Percentiles rank a stretch among this genome's conserved stretches.
Conservation (phyloP, 1,284 basidiomycete species). For the Testicularia cyperi region DNA sequence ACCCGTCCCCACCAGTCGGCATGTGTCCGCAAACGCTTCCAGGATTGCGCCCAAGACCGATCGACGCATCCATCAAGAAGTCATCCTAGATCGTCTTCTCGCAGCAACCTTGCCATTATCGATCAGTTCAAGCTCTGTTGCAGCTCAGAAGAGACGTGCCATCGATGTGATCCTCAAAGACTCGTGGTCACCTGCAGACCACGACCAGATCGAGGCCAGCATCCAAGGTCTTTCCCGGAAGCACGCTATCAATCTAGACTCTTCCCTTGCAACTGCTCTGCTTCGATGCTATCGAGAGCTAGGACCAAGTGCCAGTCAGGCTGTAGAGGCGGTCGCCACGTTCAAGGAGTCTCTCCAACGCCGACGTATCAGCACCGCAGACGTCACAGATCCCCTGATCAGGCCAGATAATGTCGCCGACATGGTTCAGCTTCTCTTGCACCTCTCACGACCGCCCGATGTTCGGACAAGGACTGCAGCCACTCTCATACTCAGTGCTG, state of each 20-base stretch:
- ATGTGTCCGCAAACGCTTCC: too few relatives aligned
- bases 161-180: slow-evolving; percentile 13
- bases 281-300: slow-evolving; percentile 20
- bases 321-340: slow-evolving; percentile 8
- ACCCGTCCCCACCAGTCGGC: too few relatives aligned
- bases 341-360: slow-evolving; percentile 9
- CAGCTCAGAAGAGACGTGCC: slow-evolving; percentile 14
- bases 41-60: slow-evolving; percentile 29
- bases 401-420: slow-evolving; percentile 33
- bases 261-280: slow-evolving; percentile 21
- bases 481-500: slow-evolving; percentile 25
- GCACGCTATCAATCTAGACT: slow-evolving; percentile 31
- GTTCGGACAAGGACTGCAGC: slow-evolving; percentile 26
- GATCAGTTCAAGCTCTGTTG: neutral
- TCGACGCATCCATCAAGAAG: slow-evolving; percentile 26
- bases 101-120: slow-evolving; percentile 1
- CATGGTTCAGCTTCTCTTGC: slow-evolving; percentile 15
- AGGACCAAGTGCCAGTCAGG: slow-evolving; percentile 7
- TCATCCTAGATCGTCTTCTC: slow-evolving; percentile 20
- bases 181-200: slow-evolving; percentile 29
- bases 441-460: slow-evolving; percentile 24
- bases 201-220: slow-evolving; percentile 11
- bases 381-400: slow-evolving; percentile 13
- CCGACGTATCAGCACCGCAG: slow-evolving; percentile 3
- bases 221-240: slow-evolving; percentile 29